phyloP scores from a whole-genome alignment of 345 rosid genomes.

The Citrus mangshanensis region DNA sequence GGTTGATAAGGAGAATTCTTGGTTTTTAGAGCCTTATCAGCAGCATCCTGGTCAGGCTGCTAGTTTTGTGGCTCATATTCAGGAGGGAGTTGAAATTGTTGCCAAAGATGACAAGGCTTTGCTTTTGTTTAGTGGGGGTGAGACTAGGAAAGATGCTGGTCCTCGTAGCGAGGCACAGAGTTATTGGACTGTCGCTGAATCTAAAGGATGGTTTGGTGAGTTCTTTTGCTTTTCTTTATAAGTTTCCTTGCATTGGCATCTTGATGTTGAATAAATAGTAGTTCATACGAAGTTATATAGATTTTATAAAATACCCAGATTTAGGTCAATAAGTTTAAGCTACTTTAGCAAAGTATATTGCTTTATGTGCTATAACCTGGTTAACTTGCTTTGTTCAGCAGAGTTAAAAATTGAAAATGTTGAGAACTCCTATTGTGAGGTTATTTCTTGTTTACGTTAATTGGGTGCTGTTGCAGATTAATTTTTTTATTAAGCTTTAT shows the following conservation, averaged over 20 bases:
- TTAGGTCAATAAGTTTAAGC: background rate
- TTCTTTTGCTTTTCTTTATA: constrained; percentile 17
- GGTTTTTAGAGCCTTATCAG: constrained; percentile 96
- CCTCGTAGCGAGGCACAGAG: constrained; percentile 99
- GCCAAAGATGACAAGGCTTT: constrained; percentile 64
- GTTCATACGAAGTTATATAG: background rate
- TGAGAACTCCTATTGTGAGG: background rate
- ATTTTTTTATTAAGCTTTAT: background rate
- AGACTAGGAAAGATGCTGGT: constrained; percentile 92
- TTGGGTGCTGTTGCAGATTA: background rate
- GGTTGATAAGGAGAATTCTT: constrained; percentile 78
- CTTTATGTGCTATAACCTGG: background rate
- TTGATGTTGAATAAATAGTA: background rate
- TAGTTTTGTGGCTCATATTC: constrained; percentile 78
- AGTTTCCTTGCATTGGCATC: background rate
- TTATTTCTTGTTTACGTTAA: background rate
- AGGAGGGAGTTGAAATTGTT: constrained; percentile 62
- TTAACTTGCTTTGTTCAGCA: background rate
- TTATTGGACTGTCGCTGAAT: constrained; percentile 95
- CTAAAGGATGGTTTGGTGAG: constrained; percentile 97
- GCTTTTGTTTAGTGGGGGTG: constrained; percentile 97
- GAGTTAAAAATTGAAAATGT: background rate
- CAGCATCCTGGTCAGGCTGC: constrained; percentile 92
- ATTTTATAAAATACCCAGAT: background rate
- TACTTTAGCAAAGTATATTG: background rate